Evolutionary conservation across 2,329 filamentous ascomycete genomes (phyloP).

Genomic region (Fusarium lateritium): DNA sequence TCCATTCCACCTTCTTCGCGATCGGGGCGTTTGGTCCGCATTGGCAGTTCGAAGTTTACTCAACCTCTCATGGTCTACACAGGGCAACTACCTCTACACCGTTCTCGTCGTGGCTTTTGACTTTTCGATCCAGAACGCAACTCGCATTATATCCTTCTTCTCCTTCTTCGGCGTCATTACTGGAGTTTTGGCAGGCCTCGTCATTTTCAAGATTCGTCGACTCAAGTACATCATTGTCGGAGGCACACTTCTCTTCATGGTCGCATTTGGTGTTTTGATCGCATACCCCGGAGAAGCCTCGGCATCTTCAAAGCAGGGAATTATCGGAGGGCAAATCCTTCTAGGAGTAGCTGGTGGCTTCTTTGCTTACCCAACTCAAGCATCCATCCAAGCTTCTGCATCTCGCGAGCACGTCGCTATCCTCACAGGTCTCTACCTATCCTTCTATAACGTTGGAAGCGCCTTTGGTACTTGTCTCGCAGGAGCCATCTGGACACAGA

Average conservation of each 20-base stretch:
- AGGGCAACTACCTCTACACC: constrained; percentile 73
- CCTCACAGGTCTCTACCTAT: constrained; percentile 57
- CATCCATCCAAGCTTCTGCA: constrained; percentile 58
- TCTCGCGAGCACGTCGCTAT: constrained; percentile 57
- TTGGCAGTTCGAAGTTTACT: constrained; percentile 67
- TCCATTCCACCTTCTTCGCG: constrained; percentile 70
- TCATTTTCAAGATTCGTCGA: constrained; percentile 66
- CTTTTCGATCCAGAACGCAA: constrained; percentile 68
- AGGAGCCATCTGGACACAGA: constrained; percentile 61
- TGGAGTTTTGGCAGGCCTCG: constrained; percentile 65
- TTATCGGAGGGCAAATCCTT: constrained; percentile 69
- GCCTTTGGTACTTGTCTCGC: constrained; percentile 59
- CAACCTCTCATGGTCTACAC: constrained; percentile 69
- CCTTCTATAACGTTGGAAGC: constrained; percentile 60
- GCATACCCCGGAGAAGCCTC: constrained; percentile 66
- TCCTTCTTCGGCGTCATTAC: constrained; percentile 67
- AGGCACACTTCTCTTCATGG: constrained; percentile 69
- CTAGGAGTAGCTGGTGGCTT: constrained; percentile 72
- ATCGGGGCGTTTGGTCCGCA: constrained; percentile 74
- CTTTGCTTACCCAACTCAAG: constrained; percentile 63
- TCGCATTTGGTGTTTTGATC: constrained; percentile 70
- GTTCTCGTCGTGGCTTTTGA: constrained; percentile 72
- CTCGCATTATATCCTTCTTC: constrained; percentile 70
- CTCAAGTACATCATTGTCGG: constrained; percentile 72
- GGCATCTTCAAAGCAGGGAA: constrained; percentile 60